These are phyloP conservation scores for Blumeria graminis DNA, from an alignment of 2,329 filamentous ascomycete species.

Conservation along the genomic window DNA sequence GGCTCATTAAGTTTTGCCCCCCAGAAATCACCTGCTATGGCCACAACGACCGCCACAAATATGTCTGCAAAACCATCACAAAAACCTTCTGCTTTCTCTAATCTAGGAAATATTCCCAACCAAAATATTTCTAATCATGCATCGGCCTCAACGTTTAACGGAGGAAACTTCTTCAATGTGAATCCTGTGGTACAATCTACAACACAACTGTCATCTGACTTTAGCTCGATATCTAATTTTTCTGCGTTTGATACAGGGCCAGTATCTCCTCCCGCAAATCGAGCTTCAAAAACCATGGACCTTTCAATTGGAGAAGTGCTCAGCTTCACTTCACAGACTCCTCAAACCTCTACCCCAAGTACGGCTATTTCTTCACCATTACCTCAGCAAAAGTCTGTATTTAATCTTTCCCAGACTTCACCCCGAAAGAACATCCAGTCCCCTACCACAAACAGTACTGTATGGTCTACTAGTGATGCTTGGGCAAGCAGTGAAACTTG, in stretches of 20 bases:
- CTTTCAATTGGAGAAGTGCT: conserved; percentile 41
- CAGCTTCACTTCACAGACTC: conserved; percentile 33
- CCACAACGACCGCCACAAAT: conserved; percentile 4
- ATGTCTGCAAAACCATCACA: conserved; percentile 16
- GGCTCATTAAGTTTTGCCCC: conserved; percentile 37
- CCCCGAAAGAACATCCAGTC: conserved; percentile 16
- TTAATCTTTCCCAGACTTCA: conserved; percentile 45
- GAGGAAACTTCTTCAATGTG: conserved; percentile 65
- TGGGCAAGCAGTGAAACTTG: conserved; percentile 74
- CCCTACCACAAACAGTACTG: conserved; percentile 18
- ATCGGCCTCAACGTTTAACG: conserved; percentile 23
- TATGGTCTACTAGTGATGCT: conserved; percentile 21
- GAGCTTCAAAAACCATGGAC: too few relatives aligned
- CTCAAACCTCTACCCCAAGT: conserved; percentile 18
- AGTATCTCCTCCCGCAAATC: conserved; percentile 16
- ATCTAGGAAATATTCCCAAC: conserved; percentile 20
- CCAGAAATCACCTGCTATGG: conserved; percentile 19
- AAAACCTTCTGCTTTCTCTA: conserved; percentile 22
- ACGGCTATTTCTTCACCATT: conserved; percentile 18
- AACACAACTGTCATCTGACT: conserved; percentile 22
- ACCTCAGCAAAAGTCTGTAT: conserved; percentile 34
- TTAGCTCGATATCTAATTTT: conserved; percentile 20
- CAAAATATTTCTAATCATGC: conserved; percentile 17
- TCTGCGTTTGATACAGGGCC: conserved; percentile 28
- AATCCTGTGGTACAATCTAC: conserved; percentile 33